These are phyloP conservation scores for Oryza glumipatula DNA, from an alignment of 176 grass and related monocot species.

Conservation along the genomic window DNA sequence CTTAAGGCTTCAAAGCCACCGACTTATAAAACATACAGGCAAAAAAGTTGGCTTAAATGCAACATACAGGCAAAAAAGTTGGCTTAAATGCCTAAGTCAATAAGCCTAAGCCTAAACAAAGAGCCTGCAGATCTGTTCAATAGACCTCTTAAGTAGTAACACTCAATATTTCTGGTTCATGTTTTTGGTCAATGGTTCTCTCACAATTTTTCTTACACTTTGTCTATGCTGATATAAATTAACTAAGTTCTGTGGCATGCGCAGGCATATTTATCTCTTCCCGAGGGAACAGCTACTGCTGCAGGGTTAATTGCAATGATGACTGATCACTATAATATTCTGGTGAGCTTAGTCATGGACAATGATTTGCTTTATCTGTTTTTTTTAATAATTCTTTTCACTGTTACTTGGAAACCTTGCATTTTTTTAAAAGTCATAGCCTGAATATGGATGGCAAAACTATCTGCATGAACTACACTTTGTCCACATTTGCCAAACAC, in stretches of 20 bases:
- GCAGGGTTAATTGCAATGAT: slow-evolving; percentile 97
- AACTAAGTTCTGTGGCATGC: slow-evolving; percentile 47
- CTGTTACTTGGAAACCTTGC: background rate
- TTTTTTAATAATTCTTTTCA: slow-evolving; percentile 25
- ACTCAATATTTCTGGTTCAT: slow-evolving; percentile 12
- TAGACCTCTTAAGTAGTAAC: slow-evolving; percentile 11
- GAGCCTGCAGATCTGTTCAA: slow-evolving; percentile 1
- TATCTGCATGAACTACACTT: background rate
- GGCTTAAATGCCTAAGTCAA: too few relatives aligned
- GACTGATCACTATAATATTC: slow-evolving; percentile 93
- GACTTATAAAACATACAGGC: too few relatives aligned
- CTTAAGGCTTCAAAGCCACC: too few relatives aligned
- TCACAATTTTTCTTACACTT: slow-evolving; percentile 20
- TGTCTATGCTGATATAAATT: slow-evolving; percentile 26
- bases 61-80: too few relatives aligned
- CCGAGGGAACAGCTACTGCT: slow-evolving; percentile 86
- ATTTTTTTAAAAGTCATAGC: background rate
- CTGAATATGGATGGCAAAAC: background rate
- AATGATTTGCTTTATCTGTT: slow-evolving; percentile 1
- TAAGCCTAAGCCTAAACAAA: too few relatives aligned
- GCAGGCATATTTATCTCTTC: slow-evolving; percentile 97
- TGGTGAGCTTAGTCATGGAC: slow-evolving; percentile 58
- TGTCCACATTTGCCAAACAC: background rate
- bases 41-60: too few relatives aligned
- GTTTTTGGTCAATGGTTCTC: slow-evolving; percentile 18